These are phyloP conservation scores for Cytauxzoon felis DNA, from an alignment of 169 alveolate genomes.

Conservation along the genomic window DNA sequence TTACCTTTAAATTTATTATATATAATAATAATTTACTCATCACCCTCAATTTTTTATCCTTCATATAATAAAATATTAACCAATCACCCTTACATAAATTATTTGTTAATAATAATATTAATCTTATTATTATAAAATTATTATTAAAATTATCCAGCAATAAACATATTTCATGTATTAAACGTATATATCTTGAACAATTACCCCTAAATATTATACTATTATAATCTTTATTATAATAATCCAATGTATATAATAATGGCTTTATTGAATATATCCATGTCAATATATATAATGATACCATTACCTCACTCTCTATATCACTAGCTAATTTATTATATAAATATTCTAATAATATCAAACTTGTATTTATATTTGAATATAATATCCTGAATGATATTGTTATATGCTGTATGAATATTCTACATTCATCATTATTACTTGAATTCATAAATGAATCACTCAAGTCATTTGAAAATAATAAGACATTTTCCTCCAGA, in stretches of 20 bases:
- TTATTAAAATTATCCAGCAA: constrained; percentile 7
- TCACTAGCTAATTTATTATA: constrained; percentile 11
- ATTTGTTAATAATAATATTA: constrained; percentile 12
- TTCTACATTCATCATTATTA: not conserved
- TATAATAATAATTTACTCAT: constrained; percentile 4
- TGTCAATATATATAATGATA: constrained; percentile 28
- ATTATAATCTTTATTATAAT: too few species aligned
- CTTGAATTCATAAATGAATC: not conserved
- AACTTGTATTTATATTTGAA: not conserved
- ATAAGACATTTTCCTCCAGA: too few species aligned
- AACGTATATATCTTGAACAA: constrained; percentile 16
- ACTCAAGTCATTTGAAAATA: too few species aligned
- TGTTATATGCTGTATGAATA: constrained; percentile 6
- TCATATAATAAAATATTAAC: constrained; percentile 19
- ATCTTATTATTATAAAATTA: constrained; percentile 5
- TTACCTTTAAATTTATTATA: constrained; percentile 28
- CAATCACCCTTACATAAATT: constrained; percentile 33
- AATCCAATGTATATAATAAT: not conserved
- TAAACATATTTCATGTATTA: constrained; percentile 7
- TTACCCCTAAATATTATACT: not conserved
- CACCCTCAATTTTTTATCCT: not conserved
- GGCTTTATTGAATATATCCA: constrained; percentile 22
- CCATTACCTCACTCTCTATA: constrained; percentile 11
- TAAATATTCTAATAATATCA: constrained; percentile 32
- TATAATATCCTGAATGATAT: constrained; percentile 12